Evolutionary conservation across 1,139 yeast genomes (phyloP), one percentile per base, ranked within the genome.

Genomic region (Hansenula lynferdii): DNA sequence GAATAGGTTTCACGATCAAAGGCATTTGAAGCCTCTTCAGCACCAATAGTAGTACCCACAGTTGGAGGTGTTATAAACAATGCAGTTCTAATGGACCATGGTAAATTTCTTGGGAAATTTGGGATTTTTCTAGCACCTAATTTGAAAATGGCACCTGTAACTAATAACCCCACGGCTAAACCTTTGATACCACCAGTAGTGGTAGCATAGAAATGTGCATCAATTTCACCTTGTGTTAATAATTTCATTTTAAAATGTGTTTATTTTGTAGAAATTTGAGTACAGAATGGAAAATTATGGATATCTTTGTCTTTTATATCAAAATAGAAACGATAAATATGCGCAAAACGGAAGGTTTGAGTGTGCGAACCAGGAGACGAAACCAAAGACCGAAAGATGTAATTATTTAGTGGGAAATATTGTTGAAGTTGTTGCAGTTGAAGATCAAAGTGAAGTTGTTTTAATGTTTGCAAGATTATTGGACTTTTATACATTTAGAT

Each of bases 171-270:
- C 12, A 73, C 56, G 7, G 65, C 62, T 20, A 72, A 62, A 43
- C 95, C 95, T 53, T 80, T 75, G 20, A 70, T 30, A 40, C 84
- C 89, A 57, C 89, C 92, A 10, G 54, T 47, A 17, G 73, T 54
- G 20, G 82, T 75, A 46, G 76, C 74, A 43, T 69, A 65, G 52
- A 69, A 66, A 60, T 84, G 90, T 8, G 77, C 86, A 39, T 69
- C 67, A 42, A 76, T 69, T 63, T 85, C 92, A 58, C 80, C 84
- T 43, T 73, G 67, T 19, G 82, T 63, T 31, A 82, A 68, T 45
- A 84, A 57, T 70, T 84, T 85, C 95, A 85, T 85, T 37, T 37
- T 51, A 28, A 26, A 15, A 17, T 26, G n/a, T 34, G 4, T 26
- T 18, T 15, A 15, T 16, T 26, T 3, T 28, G 24, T 34, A 19